Base-by-base conservation (phyloP, 1,284 basidiomycete genomes). In the Chondrostereum purpureum region DNA sequence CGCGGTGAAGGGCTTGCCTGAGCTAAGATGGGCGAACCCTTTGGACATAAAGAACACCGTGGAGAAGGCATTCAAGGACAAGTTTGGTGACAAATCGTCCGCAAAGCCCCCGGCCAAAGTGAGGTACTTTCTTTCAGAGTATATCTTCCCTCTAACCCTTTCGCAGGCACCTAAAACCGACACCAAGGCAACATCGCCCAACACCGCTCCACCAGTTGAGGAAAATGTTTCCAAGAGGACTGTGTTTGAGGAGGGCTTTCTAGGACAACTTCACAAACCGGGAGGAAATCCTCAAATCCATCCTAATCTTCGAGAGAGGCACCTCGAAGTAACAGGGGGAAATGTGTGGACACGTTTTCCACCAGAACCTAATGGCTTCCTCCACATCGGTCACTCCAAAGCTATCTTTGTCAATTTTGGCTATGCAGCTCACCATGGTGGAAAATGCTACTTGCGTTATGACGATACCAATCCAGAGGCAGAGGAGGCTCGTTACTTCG, bases 381-480 rank as follows among this genome's bases (percentile, higher is more conserved):
- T 98, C 40, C 94, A 97, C 63, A 92, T 97, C 49, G 94, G 93
- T 3, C 96, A 99, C 61, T 96, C 94, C 44, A 99, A 99, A 64
- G 95, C 96, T 5, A 98, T 99, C 58, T 96, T 97, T 58, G 83
- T 99, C 55, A 91, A 96, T 68, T 99, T 99, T 65, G 96, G 96
- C 21, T 99, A 92, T 62, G 96, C 96, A 19, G 91, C 92, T 17
- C 83, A 91, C 64, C 78, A 98, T 61, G 78, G 80, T 16, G 96
- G 96, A 21, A 82, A 88, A 57, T 92, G 90, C 55, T 98, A 97
- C 62, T 75, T 99, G 39, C 83, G 94, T 47, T 99, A 89, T 61
- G 96, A 99, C 62, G 96, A 99, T 66, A 99, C 96, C 31, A 99
- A 99, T 65, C 96, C 96, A 0, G 92, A 96, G 66, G 92, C 92